Conservation (phyloP, 495 filamentous ascomycete species). For the Bathelium albidoporum region DNA sequence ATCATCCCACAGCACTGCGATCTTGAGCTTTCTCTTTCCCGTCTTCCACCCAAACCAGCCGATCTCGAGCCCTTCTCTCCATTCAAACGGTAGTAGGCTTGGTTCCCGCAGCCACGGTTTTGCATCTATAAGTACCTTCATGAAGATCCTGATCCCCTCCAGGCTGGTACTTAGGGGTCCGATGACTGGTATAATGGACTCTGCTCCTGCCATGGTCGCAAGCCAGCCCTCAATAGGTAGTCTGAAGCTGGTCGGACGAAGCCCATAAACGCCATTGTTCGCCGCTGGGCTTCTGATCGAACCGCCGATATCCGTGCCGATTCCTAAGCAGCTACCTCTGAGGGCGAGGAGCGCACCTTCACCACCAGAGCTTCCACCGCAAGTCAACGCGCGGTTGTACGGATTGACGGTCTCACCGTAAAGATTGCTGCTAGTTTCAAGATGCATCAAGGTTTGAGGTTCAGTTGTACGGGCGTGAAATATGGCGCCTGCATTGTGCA, state of each 20-base stretch:
- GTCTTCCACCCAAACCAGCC: not conserved
- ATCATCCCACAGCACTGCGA: slow-evolving; percentile 64
- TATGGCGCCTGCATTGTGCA: slow-evolving; percentile 39
- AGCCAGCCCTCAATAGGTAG: slow-evolving; percentile 43
- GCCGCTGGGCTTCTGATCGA: slow-evolving; percentile 57
- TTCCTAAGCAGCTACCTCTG: slow-evolving; percentile 49
- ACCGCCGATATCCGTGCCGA: slow-evolving; percentile 61
- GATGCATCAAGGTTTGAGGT: slow-evolving; percentile 52
- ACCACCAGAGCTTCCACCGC: slow-evolving; percentile 56
- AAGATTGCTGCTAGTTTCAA: slow-evolving; percentile 46
- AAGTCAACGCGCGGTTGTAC: slow-evolving; percentile 43
- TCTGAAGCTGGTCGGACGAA: slow-evolving; percentile 50
- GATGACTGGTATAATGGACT: slow-evolving; percentile 49
- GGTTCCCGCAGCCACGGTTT: slow-evolving; percentile 18
- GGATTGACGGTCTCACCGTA: slow-evolving; percentile 53
- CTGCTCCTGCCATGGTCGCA: slow-evolving; percentile 44
- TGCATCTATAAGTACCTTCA: slow-evolving; percentile 29
- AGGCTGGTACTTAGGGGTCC: slow-evolving; percentile 55
- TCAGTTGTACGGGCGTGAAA: slow-evolving; percentile 46
- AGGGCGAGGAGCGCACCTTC: slow-evolving; percentile 54
- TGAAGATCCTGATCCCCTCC: slow-evolving; percentile 55
- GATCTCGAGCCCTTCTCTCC: slow-evolving; percentile 11
- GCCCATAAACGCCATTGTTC: slow-evolving; percentile 52
- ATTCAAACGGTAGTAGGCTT: slow-evolving; percentile 14
- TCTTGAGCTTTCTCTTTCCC: slow-evolving; percentile 36